Evolutionary conservation across 148 eudicot genomes (phyloP), one percentile per base, ranked within the genome.

Genomic region (Chenopodium quinoa): DNA sequence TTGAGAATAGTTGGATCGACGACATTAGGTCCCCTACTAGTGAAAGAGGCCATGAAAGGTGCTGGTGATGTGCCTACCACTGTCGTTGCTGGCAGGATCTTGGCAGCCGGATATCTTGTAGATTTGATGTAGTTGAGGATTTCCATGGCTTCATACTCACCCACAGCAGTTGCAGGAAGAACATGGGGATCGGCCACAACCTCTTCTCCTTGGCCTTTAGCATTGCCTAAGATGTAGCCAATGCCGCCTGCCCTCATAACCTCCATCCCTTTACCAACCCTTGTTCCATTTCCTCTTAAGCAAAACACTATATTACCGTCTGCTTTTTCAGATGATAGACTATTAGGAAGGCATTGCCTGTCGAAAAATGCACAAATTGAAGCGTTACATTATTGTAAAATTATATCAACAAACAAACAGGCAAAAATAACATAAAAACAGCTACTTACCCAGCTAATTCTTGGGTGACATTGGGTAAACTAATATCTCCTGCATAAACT

Each of bases 131-230:
- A 93, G 4, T 86, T 40, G 46, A 91, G 89, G 77, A 93, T 87
- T 75, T 87, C 71, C 16, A 79, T 64, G 1, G 88, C 88, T 23
- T 86, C 52, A 4, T 23, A 64, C 8, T 84, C 91, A 22, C 83
- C 83, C 56, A 95, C 94, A 22, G 93, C 92, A 0, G 96, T 92
- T 16, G 94, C 97, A 0, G 98, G 97, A 83, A 95, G 93, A 84
- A 92, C 76, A 81, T 92, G 93, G 58, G 97, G 77, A 82, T 95
- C 98, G 1, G 84, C 84, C 1, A 69, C 77, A 29, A 88, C 47
- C 22, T 90, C 92, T 37, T 84, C 86, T 23, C 94, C 97, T 9
- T 78, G 76, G 6, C 84, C 83, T 37, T 75, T 65, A 50, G 77
- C 64, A 77, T 93, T 92, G 17, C 88, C 97, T 31, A 93, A 81